These are phyloP conservation scores for Wickerhamomyces tratensis DNA, from an alignment of 805 yeast species.

Conservation along the genomic window DNA sequence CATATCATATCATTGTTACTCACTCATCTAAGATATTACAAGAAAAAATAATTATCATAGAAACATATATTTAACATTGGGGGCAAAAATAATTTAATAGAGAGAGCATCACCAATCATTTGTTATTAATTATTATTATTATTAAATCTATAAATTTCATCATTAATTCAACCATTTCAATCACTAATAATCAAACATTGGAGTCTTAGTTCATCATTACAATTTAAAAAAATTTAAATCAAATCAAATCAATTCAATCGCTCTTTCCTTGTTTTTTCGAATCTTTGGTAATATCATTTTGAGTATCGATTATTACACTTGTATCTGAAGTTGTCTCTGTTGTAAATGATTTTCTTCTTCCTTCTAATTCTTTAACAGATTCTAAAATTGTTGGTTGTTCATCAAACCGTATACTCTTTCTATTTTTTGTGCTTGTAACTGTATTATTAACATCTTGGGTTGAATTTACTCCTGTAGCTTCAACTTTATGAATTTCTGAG, in stretches of 20 bases:
- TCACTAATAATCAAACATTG: no score
- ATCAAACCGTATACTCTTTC: slow-evolving; percentile 36
- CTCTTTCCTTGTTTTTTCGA: background rate
- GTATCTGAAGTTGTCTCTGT: background rate
- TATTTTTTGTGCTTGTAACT: slow-evolving; percentile 16
- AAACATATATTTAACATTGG: no score
- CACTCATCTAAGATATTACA: no score
- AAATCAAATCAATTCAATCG: background rate
- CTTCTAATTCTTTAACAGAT: slow-evolving; percentile 11
- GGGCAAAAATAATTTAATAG: no score
- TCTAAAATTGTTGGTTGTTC: slow-evolving; percentile 23
- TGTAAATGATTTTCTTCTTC: slow-evolving; percentile 5
- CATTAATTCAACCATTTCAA: no score
- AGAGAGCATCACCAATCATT: no score
- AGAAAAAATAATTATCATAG: no score
- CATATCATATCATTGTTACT: no score
- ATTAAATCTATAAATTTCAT: no score
- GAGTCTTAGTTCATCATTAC: no score
- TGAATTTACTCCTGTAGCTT: slow-evolving; percentile 10
- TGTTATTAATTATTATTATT: no score
- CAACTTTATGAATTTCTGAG: slow-evolving; percentile 11
- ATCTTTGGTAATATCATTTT: background rate
- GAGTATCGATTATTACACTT: no score
- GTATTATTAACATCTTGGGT: slow-evolving; percentile 1
- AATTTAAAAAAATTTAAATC: background rate